A percentile compares a stretch with the other conserved stretches of the same genome.
phyloP scores from a whole-genome alignment of 2,329 filamentous ascomycete genomes.

The Trichoderma sp. region DNA sequence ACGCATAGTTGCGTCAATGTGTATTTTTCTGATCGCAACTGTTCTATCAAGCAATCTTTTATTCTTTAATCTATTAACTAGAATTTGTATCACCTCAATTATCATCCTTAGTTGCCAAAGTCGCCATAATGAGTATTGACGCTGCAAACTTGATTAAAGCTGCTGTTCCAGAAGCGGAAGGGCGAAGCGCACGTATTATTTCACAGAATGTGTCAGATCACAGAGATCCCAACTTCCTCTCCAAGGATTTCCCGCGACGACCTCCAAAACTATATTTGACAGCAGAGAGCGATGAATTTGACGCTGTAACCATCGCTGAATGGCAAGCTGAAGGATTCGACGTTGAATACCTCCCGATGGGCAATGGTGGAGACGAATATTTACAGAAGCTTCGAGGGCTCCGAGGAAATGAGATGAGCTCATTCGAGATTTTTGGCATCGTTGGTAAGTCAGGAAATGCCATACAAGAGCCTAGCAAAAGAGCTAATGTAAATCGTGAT shows the following conservation, averaged over 20 bases:
- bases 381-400: conserved; percentile 35
- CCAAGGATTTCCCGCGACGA: conserved; percentile 38
- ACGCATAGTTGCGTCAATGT: conserved; percentile 9
- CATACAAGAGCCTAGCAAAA: too few relatives aligned
- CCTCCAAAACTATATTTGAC: conserved; percentile 44
- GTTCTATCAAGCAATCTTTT: background rate
- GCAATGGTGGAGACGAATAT: conserved; percentile 36
- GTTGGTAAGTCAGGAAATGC: conserved; percentile 33
- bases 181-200: conserved; percentile 32
- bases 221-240: conserved; percentile 44
- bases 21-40: background rate
- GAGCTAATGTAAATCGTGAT: background rate
- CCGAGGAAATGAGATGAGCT: conserved; percentile 34
- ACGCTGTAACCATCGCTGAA: conserved; percentile 35
- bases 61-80: background rate
- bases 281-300: conserved; percentile 43
- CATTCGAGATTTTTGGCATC: conserved; percentile 45
- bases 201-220: conserved; percentile 37
- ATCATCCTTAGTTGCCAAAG: background rate
- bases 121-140: conserved; percentile 29
- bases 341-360: conserved; percentile 44
- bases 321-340: conserved; percentile 46
- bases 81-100: background rate
- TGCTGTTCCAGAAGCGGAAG: conserved; percentile 33
- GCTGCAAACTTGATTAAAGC: conserved; percentile 33